Evolutionary conservation across 345 rosid genomes (phyloP).

Genomic region (Aquilaria yunnanensis): DNA sequence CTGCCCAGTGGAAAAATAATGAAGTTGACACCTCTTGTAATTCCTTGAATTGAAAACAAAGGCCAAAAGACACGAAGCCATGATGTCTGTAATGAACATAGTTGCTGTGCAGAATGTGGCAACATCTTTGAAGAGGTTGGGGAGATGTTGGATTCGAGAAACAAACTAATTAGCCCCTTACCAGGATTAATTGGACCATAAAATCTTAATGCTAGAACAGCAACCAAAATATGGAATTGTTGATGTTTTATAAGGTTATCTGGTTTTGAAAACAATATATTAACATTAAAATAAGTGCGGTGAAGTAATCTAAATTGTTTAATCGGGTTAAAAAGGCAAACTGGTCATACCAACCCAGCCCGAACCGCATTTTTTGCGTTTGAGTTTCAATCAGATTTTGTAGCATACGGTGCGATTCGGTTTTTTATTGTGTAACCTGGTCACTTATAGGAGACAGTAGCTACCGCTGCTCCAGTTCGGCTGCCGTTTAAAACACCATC

Average conservation of each 20-base stretch:
- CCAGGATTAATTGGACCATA: constrained; percentile 34
- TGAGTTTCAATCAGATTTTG: too few species aligned
- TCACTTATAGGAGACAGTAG: too few species aligned
- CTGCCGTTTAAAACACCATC: too few species aligned
- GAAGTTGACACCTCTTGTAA: constrained; percentile 37
- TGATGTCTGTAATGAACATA: constrained; percentile 47
- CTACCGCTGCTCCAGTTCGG: too few species aligned
- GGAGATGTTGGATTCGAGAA: constrained; percentile 20
- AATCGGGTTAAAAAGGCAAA: too few species aligned
- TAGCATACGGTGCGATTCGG: too few species aligned
- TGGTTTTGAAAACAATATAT: neutral
- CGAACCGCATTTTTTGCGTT: too few species aligned
- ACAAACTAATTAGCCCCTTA: constrained; percentile 35
- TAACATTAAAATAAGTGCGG: too few species aligned
- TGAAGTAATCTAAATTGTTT: too few species aligned
- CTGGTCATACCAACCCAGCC: too few species aligned
- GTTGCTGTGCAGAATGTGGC: constrained; percentile 41
- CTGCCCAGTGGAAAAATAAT: constrained; percentile 52
- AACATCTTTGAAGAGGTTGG: constrained; percentile 37
- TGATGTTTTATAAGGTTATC: constrained; percentile 18
- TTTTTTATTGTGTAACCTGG: too few species aligned
- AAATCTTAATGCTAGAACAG: constrained; percentile 22
- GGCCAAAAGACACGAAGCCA: constrained; percentile 38
- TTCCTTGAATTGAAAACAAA: constrained; percentile 34
- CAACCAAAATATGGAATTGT: constrained; percentile 29